Conservation (phyloP, 345 rosid genomes). For the Arabidopsis arenosa region DNA sequence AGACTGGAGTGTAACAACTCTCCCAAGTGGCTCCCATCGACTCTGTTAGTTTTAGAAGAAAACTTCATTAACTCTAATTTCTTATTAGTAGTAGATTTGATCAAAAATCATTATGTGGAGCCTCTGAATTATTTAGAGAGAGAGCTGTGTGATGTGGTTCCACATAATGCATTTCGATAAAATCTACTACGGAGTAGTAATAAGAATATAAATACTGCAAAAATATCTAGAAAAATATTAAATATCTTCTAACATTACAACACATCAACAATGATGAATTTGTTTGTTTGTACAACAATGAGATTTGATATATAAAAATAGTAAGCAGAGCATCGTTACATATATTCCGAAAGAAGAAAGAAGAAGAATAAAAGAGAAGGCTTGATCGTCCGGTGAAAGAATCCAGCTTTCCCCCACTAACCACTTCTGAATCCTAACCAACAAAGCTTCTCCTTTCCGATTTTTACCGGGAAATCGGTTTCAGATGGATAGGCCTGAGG, state of each 20-base stretch:
- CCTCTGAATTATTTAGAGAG: neutral
- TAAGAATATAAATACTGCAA: too few species aligned
- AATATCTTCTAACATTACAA: too few species aligned
- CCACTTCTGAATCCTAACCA: neutral
- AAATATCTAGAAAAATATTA: too few species aligned
- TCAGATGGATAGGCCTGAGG: conserved; percentile 41
- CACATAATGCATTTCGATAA: too few species aligned
- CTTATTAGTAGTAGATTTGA: too few species aligned
- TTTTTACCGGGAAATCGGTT: conserved; percentile 17
- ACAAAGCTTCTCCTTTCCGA: neutral
- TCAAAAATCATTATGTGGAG: too few species aligned
- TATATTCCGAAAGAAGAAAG: neutral
- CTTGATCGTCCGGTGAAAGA: conserved; percentile 34
- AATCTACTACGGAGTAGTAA: too few species aligned
- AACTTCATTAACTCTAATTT: neutral
- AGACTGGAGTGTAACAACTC: neutral
- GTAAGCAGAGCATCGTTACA: neutral
- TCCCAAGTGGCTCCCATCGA: neutral
- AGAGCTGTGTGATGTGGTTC: neutral
- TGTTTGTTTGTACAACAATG: too few species aligned
- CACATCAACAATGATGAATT: too few species aligned
- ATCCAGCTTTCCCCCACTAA: conserved; percentile 6
- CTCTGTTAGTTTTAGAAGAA: neutral
- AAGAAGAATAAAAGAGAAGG: neutral
- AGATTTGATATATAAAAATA: too few species aligned